Base-by-base conservation (phyloP, 2,329 filamentous ascomycete genomes). In the Scytalidium sp. region DNA sequence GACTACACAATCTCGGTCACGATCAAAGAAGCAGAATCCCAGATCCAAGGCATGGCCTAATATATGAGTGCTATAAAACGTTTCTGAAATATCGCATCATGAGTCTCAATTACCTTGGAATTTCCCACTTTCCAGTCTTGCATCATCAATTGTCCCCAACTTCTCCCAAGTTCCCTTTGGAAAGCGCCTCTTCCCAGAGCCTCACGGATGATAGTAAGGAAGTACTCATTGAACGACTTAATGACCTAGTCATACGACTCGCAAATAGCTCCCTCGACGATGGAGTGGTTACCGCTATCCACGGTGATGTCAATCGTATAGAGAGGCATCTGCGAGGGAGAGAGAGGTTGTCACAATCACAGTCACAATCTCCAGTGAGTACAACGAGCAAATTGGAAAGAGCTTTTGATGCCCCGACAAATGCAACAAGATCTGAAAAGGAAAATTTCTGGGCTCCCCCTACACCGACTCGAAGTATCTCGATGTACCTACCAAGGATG, bases 291-390 rank as follows among this genome's bases (percentile, higher is more conserved):
- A 59, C 57, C 11, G 55, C 59, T 13, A 60, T 72, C 10, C 64
- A 70, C 41, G 56, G 60, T 17, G 64, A 69, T 45, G 64, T 73
- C 20, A 67, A 70, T 41, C 63, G 60, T 40, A 66, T 73, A 23
- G 70, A 73, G 46, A 23, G 44, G n/a, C 36, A 64, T 6, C 43
- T 64, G 39, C 52, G 46, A 4, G 52, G 47, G 27, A 52, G 49
- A 43, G 54, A 50, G 23, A 57, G 17, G 17, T n/a, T 5, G 15
- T 36, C 32, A n/a, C 32, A 8, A 36, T 36, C 32, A 36, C 32
- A n/a, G 15, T 36, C 32, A n/a, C 32, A 8, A 36, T 36, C 32
- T 36, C 32, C 32, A 36, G 5, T 36, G 32, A 8, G 15, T 5
- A n/a, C 32, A 36, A 36, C 5, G 7, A 36, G 7, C 13, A 36